Base-by-base conservation (phyloP, 108 stramenopile species). In the Asterionellopsis glacialis region DNA sequence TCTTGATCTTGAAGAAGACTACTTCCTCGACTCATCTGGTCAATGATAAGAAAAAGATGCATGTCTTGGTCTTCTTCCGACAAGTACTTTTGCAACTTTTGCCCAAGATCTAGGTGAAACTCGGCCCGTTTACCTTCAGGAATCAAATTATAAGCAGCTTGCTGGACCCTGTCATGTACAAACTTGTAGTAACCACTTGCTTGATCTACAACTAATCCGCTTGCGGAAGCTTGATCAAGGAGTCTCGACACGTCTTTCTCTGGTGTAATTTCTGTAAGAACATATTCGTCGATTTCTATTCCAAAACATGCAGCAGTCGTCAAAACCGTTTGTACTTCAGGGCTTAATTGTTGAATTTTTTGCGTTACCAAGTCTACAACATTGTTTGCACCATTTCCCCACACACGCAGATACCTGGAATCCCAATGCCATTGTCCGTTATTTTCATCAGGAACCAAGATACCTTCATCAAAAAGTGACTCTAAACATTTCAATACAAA, bases 261-360 rank as follows among this genome's bases (percentile, higher is more conserved):
- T 11, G 41, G 26, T 58, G 10, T 0, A 15, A 41, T 43, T 16
- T 19, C 24, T 23, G 33, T 44, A 12, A 74, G 27, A 26, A 33
- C 0, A 10, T 14, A 22, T 45, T 52, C 45, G 45, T 80, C 73
- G 16, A 83, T 61, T 22, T 49, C 65, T 10, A 73, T 55, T 11
- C 82, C 82, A 38, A 83, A 59, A 44, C 82, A 83, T 23, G 82
- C 79, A 33, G 73, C 73, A 1, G 64, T 61, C 48, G 69, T 75
- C 33, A 83, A 51, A 2, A 73, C 67, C 59, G 61, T 63, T 63
- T 68, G 75, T 19, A 70, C 74, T 42, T 57, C 62, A 22, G 62
- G 59, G 3, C 61, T 40, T 11, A 80, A 64, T 2, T 47, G 49
- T 40, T 53, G 53, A 64, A 81, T 77, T 13, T 65, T 61, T 19